Evolutionary conservation across 768 basidiomycete genomes (phyloP), one percentile per base, ranked within the genome.

Genomic region (Hericium coralloides): DNA sequence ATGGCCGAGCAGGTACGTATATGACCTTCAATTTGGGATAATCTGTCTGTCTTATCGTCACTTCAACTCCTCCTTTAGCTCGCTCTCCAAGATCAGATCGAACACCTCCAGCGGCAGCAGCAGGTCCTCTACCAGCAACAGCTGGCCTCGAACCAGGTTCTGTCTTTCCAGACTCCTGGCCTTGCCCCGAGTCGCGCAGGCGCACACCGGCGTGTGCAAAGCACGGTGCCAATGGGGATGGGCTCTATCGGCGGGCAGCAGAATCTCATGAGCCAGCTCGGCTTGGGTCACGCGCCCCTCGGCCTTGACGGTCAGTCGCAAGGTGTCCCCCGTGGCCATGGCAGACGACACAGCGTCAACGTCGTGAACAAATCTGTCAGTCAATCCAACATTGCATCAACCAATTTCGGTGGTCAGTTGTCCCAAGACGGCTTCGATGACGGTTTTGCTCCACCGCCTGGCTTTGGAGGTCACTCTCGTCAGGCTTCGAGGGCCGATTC

Each of bases 1-100:
- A 94, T 98, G 92, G 92, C 92, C 6, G 93, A 98, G 71, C 95
- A 98, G 81, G 93, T 92, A 62, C 59, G 74, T 59, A 5, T 5
- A 12, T 10, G 49, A 10, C n/a, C 38, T 25, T 45, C 59, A 36
- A 23, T 49, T 53, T 38, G 41, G 31, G 38, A 2, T 38, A 48
- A 23, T 15, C 50, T 39, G 52, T 55, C 20, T 60, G 52, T 55
- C 20, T 60, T 55, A 38, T 55, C 58, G 49, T n/a, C 49, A 31
- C 8, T 38, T 52, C 55, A 39, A 38, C 58, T 45, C 38, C 26
- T 37, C 8, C 25, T 38, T 23, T 66, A 92, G 89, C 89, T 95
- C 66, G 91, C 91, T 48, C 67, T 95, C 56, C 93, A 95, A 72
- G 91, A 70, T 64, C 92, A 95, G 70, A 94, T 95, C 61, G 92